A percentile compares a stretch with the other conserved stretches of the same genome.
These are phyloP conservation scores for Aureobasidium sp. DNA, from an alignment of 2,329 filamentous ascomycete species.

Conservation along the genomic window DNA sequence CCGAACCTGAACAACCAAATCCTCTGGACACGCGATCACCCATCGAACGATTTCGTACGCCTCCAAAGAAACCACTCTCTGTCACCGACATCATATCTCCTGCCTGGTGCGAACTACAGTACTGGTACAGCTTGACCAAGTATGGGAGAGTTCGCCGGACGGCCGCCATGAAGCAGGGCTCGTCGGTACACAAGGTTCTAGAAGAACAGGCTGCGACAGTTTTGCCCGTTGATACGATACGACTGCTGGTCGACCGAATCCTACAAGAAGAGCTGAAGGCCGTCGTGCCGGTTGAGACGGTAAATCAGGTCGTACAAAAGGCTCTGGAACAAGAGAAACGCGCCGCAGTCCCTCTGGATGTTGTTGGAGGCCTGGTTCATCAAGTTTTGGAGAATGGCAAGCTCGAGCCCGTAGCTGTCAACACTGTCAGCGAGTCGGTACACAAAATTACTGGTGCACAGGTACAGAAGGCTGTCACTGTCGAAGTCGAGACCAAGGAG, in stretches of 20 bases:
- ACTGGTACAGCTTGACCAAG: slow-evolving; percentile 76
- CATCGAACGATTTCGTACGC: slow-evolving; percentile 69
- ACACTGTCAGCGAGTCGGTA: slow-evolving; percentile 41
- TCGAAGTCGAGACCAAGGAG: slow-evolving; percentile 67
- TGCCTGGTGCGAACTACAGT: slow-evolving; percentile 93
- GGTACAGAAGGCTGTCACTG: slow-evolving; percentile 67
- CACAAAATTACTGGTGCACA: slow-evolving; percentile 80
- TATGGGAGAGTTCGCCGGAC: slow-evolving; percentile 71
- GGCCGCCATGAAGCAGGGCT: slow-evolving; percentile 75
- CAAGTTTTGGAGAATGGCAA: slow-evolving; percentile 14
- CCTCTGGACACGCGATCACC: slow-evolving; percentile 50
- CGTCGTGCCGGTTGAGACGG: neutral
- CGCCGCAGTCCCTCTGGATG: slow-evolving; percentile 6
- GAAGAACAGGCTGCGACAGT: slow-evolving; percentile 80
- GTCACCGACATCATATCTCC: slow-evolving; percentile 85
- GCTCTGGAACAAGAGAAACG: slow-evolving; percentile 12
- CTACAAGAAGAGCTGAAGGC: slow-evolving; percentile 10
- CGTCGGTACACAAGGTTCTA: slow-evolving; percentile 69
- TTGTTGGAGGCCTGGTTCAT: slow-evolving; percentile 6
- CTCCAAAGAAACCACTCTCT: slow-evolving; percentile 69
- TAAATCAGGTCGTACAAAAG: slow-evolving; percentile 6
- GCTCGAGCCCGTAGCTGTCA: slow-evolving; percentile 4
- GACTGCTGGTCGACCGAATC: neutral
- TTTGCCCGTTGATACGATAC: slow-evolving; percentile 61
- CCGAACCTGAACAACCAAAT: slow-evolving; percentile 18